Evolutionary conservation across 2,329 filamentous ascomycete species (phyloP).

Genomic region (Scedosporium minutisporum): DNA sequence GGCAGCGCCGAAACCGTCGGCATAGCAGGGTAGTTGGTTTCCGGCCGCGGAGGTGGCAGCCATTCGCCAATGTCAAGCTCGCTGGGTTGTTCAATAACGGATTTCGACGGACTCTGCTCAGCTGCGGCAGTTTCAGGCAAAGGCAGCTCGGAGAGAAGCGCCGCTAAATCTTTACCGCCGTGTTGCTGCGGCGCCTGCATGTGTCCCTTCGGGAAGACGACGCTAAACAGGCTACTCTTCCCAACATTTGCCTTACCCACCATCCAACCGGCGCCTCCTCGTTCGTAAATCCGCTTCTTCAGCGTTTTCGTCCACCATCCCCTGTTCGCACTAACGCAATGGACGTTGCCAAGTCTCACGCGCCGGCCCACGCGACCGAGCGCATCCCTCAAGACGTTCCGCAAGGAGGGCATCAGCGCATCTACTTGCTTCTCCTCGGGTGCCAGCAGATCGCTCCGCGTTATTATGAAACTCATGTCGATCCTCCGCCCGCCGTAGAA

Average conservation of each 20-base stretch:
- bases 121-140: constrained; percentile 30
- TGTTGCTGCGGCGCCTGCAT: background rate
- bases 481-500: constrained; percentile 60
- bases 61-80: constrained; percentile 42
- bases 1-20: constrained; percentile 79
- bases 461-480: constrained; percentile 85
- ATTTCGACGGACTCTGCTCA: constrained; percentile 46
- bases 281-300: constrained; percentile 74
- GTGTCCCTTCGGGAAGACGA: constrained; percentile 69
- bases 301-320: constrained; percentile 86
- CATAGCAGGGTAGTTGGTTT: constrained; percentile 71
- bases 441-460: constrained; percentile 75
- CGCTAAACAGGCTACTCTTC: constrained; percentile 84
- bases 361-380: constrained; percentile 58
- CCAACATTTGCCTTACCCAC: constrained; percentile 98
- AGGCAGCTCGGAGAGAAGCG: background rate
- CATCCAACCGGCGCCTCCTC: constrained; percentile 86
- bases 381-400: constrained; percentile 65
- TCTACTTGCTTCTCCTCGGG: constrained; percentile 79
- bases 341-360: constrained; percentile 78
- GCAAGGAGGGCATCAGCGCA: constrained; percentile 73
- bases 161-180: background rate
- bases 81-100: constrained; percentile 29
- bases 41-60: constrained; percentile 65
- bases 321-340: constrained; percentile 75